Conservation (phyloP, 371 early-diverging fungal species). For the Mucor racemosus region DNA sequence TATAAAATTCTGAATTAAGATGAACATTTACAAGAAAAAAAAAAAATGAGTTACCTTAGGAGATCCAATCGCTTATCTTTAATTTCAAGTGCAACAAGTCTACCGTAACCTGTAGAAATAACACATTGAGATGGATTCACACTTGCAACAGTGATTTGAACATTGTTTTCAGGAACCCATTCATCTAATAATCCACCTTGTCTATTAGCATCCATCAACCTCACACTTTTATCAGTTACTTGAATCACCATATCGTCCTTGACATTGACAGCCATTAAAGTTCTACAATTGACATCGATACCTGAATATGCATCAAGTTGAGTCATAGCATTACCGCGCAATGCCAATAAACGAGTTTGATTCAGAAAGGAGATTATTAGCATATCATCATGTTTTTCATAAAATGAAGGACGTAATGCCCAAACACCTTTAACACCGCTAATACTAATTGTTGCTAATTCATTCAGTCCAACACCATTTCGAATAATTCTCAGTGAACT, state of each 20-base stretch:
- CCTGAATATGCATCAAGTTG: conserved; percentile 36
- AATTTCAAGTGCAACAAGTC: conserved; percentile 64
- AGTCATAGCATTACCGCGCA: conserved; percentile 39
- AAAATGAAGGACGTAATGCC: conserved; percentile 61
- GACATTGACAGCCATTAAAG: conserved; percentile 44
- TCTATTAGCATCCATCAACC: conserved; percentile 36
- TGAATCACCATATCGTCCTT: conserved; percentile 39
- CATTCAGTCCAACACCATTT: conserved; percentile 89
- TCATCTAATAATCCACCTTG: conserved; percentile 47
- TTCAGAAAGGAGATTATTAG: conserved; percentile 67
- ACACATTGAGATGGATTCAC: conserved; percentile 69
- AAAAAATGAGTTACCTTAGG: conserved; percentile 36
- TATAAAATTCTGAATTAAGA: background rate
- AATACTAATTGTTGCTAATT: conserved; percentile 67
- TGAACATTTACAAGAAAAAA: background rate
- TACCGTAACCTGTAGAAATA: conserved; percentile 64
- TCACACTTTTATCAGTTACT: conserved; percentile 47
- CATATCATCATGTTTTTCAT: conserved; percentile 50
- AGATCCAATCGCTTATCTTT: conserved; percentile 41
- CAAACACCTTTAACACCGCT: conserved; percentile 77
- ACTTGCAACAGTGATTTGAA: conserved; percentile 66
- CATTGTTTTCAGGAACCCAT: conserved; percentile 56
- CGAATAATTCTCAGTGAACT: conserved; percentile 85
- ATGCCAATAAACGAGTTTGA: conserved; percentile 40
- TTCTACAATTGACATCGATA: conserved; percentile 42